Percentiles rank a stretch among this genome's conserved stretches.
phyloP scores from a whole-genome alignment of 495 filamentous ascomycete species.

The Daldinia caldariorum region DNA sequence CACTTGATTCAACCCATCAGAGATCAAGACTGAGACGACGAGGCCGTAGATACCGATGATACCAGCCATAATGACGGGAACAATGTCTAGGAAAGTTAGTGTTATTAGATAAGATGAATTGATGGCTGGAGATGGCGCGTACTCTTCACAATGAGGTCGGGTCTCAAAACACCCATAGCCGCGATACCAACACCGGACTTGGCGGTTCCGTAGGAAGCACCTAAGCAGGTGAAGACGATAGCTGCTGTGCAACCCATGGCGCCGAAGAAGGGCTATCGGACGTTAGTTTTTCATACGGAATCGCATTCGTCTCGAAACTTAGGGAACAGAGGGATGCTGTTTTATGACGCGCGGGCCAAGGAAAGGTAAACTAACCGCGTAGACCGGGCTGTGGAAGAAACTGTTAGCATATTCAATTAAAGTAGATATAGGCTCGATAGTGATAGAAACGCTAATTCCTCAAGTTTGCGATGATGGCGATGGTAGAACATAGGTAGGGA shows the following conservation, averaged over 20 bases:
- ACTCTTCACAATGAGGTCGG: constrained; percentile 99
- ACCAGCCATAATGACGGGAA: constrained; percentile 99
- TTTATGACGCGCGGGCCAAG: constrained; percentile 17
- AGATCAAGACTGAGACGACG: constrained; percentile 97
- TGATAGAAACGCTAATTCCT: constrained; percentile 14
- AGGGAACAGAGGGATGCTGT: constrained; percentile 28
- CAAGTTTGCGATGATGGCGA: constrained; percentile 43
- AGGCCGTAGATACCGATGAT: constrained; percentile 99
- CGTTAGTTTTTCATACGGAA: constrained; percentile 48
- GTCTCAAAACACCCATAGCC: constrained; percentile 96
- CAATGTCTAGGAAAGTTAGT: constrained; percentile 76
- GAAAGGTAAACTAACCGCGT: constrained; percentile 83
- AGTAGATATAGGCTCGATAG: constrained; percentile 1
- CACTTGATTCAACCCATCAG: constrained; percentile 84
- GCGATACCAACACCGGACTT: constrained; percentile 99
- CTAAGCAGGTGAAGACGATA: constrained; percentile 99
- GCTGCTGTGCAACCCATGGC: constrained; percentile 98
- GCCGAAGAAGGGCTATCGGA: constrained; percentile 92
- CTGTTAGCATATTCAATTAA: constrained; percentile 27
- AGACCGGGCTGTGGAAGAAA: constrained; percentile 79
- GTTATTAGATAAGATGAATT: constrained; percentile 5
- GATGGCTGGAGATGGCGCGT: constrained; percentile 53
- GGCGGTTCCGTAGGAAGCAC: constrained; percentile 97
- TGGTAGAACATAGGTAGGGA: constrained; percentile 37
- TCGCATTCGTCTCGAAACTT: constrained; percentile 35